phyloP scores from a whole-genome alignment of 768 basidiomycete genomes.

The Rubroboletus pulcherrimus region DNA sequence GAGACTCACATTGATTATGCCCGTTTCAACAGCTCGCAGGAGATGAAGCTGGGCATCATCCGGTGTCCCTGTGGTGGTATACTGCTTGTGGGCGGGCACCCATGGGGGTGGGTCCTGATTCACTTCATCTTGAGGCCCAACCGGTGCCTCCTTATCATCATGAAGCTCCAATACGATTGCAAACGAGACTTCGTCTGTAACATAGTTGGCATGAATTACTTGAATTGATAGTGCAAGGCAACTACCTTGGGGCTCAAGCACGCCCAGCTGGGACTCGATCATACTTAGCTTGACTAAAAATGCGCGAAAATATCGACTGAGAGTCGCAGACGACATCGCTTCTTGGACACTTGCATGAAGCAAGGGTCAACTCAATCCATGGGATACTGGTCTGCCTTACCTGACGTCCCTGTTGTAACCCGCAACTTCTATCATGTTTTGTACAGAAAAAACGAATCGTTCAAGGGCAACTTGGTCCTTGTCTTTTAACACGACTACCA shows the following conservation, averaged over 20 bases:
- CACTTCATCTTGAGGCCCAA: conserved; percentile 43
- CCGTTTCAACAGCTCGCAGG: conserved; percentile 78
- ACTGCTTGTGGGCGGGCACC: conserved; percentile 68
- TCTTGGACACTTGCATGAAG: conserved; percentile 55
- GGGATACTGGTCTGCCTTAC: conserved; percentile 32
- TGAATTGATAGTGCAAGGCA: background rate
- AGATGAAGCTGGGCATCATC: conserved; percentile 69
- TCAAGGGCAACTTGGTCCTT: conserved; percentile 80
- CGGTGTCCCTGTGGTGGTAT: conserved; percentile 65
- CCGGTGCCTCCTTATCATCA: conserved; percentile 57
- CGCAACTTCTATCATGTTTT: conserved; percentile 74
- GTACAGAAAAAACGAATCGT: conserved; percentile 84
- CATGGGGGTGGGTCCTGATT: conserved; percentile 65
- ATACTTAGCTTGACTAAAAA: conserved; percentile 78
- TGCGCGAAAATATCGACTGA: conserved; percentile 76
- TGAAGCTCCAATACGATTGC: conserved; percentile 78
- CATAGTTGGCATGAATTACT: background rate
- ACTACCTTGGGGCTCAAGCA: conserved; percentile 52
- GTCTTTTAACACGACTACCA: conserved; percentile 82
- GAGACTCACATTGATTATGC: conserved; percentile 66
- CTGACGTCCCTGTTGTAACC: conserved; percentile 65
- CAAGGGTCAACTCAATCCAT: background rate
- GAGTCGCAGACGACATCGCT: conserved; percentile 59
- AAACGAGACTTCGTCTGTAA: conserved; percentile 68
- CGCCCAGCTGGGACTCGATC: conserved; percentile 69